phyloP scores from a whole-genome alignment of 805 yeast genomes.

The Wickerhamomyces queroliae region DNA sequence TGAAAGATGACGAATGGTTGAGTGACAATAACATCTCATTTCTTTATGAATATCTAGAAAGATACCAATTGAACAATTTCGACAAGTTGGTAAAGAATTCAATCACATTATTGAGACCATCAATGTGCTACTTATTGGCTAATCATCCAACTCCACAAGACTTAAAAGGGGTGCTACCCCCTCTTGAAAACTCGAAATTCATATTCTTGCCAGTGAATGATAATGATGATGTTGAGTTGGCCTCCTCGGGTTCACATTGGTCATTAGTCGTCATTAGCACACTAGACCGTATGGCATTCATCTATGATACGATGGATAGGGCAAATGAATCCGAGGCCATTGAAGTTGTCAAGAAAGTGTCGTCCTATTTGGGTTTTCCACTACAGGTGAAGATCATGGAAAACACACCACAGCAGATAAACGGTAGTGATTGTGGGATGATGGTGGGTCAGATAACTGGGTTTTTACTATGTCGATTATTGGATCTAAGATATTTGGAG shows the following conservation, averaged over 20 bases:
- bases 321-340: conserved; percentile 20
- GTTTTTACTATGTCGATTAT: conserved; percentile 26
- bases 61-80: conserved; percentile 22
- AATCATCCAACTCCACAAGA: conserved; percentile 42
- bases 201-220: conserved; percentile 68
- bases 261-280: conserved; percentile 50
- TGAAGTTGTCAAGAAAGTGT: conserved; percentile 17
- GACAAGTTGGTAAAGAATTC: conserved; percentile 22
- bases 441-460: conserved; percentile 29
- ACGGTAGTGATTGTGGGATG: conserved; percentile 63
- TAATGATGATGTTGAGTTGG: conserved; percentile 50
- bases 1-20: conserved; percentile 66
- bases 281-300: conserved; percentile 39
- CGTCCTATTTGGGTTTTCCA: conserved; percentile 10
- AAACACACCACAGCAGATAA: conserved; percentile 51
- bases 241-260: conserved; percentile 77
- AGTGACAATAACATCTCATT: conserved; percentile 66
- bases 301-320: conserved; percentile 49
- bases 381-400: conserved; percentile 19
- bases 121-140: conserved; percentile 56
- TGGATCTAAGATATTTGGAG: conserved; percentile 20
- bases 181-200: conserved; percentile 36
- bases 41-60: conserved; percentile 50
- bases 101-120: conserved; percentile 46
- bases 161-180: conserved; percentile 40